Conservation (phyloP, 257 asterid species). For the Salvia splendens region DNA sequence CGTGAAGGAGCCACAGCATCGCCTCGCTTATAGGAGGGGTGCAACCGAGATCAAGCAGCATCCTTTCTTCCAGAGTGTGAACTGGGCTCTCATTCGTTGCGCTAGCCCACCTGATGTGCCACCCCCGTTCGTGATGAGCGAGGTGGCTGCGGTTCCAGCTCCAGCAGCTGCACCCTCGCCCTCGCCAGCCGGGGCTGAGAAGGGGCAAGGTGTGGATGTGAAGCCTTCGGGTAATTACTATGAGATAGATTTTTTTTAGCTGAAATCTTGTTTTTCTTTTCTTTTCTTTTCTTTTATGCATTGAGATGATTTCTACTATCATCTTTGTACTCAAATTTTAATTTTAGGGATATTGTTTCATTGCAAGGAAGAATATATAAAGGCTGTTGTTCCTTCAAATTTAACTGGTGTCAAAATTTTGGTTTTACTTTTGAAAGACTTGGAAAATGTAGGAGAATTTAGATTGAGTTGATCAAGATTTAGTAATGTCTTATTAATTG, state of each 20-base stretch:
- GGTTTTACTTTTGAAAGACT: not conserved
- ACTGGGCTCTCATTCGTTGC: conserved; percentile 61
- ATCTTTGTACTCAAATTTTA: conserved; percentile 25
- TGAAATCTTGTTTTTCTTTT: not conserved
- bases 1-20: conserved; percentile 64
- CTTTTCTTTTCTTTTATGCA: not conserved
- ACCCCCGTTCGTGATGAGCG: conserved; percentile 31
- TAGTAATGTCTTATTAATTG: not conserved
- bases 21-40: conserved; percentile 63
- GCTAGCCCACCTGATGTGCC: conserved; percentile 65
- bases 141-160: conserved; percentile 1
- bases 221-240: conserved; percentile 64
- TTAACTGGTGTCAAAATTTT: conserved; percentile 36
- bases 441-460: not conserved
- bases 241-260: conserved; percentile 58
- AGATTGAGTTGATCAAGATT: not conserved
- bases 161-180: not conserved
- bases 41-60: conserved; percentile 69
- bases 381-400: conserved; percentile 27
- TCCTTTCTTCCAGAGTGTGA: conserved; percentile 63
- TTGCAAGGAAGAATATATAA: conserved; percentile 28
- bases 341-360: conserved; percentile 25
- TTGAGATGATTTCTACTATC: conserved; percentile 16
- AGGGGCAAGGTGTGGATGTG: conserved; percentile 51
- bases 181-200: conserved; percentile 11